These are phyloP conservation scores for Penicillium janthinellum DNA, from an alignment of 2,329 filamentous ascomycete species.

Conservation along the genomic window DNA sequence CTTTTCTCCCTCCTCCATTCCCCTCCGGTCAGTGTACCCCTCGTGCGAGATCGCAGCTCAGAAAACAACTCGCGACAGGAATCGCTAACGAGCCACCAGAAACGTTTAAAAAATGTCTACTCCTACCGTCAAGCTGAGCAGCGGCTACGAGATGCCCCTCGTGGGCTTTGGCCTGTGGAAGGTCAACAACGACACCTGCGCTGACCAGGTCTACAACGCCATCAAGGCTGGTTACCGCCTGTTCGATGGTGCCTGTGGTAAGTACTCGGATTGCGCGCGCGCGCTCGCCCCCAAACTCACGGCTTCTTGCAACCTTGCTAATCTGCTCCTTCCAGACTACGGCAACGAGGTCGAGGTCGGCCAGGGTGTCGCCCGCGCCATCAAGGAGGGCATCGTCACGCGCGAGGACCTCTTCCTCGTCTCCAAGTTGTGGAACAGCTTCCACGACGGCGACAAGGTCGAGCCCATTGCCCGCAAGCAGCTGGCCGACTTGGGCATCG, in stretches of 20 bases:
- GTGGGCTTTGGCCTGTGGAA: slow-evolving; percentile 69
- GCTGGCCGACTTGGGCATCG: slow-evolving; percentile 78
- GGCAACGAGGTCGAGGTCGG: slow-evolving; percentile 80
- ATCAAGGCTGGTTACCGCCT: slow-evolving; percentile 64
- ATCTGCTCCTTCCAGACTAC: slow-evolving; percentile 61
- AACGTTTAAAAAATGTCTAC: slow-evolving; percentile 22
- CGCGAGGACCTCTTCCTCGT: slow-evolving; percentile 89
- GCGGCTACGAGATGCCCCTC: slow-evolving; percentile 42
- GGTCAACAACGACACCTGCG: slow-evolving; percentile 70
- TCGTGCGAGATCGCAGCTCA: neutral
- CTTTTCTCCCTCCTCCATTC: neutral
- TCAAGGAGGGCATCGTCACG: slow-evolving; percentile 78
- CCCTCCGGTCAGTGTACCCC: neutral
- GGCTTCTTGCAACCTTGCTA: neutral
- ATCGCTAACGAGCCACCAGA: neutral
- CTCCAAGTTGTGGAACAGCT: slow-evolving; percentile 91
- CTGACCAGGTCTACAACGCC: slow-evolving; percentile 75
- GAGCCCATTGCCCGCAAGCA: slow-evolving; percentile 75
- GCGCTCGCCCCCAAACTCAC: neutral
- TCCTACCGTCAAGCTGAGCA: slow-evolving; percentile 32
- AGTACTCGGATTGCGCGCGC: slow-evolving; percentile 9
- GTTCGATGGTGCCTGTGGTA: slow-evolving; percentile 63
- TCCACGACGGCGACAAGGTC: slow-evolving; percentile 78
- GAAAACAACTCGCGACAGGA: too few species aligned
- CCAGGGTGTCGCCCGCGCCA: slow-evolving; percentile 74